These are phyloP conservation scores for Yamadazyma sp. DNA, from an alignment of 805 yeast species.

Conservation along the genomic window DNA sequence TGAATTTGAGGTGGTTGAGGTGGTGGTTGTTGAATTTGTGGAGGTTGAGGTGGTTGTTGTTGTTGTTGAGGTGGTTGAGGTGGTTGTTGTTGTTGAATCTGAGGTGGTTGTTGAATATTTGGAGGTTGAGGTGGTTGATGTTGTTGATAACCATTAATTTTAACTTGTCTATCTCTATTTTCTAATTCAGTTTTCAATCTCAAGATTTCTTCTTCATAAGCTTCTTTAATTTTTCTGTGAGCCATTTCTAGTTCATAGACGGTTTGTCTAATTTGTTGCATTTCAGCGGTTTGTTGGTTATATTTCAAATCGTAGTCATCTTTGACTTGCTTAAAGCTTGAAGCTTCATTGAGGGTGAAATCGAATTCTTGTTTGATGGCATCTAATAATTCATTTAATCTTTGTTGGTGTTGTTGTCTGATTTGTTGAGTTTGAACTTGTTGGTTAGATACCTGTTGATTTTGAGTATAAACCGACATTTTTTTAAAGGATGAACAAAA, in stretches of 20 bases:
- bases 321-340: constrained; percentile 81
- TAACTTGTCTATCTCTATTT: constrained; percentile 57
- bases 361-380: constrained; percentile 92
- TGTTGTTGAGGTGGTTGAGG: constrained; percentile 3
- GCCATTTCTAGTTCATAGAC: constrained; percentile 92
- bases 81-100: constrained; percentile 7
- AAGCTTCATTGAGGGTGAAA: constrained; percentile 78
- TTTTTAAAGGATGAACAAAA: constrained; percentile 1
- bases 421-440: constrained; percentile 22
- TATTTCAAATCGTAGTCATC: constrained; percentile 89
- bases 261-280: constrained; percentile 90
- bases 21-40: constrained; percentile 2
- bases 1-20: constrained; percentile 2
- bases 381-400: constrained; percentile 78
- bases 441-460: too few species aligned
- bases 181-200: constrained; percentile 85
- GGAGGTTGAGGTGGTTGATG: constrained; percentile 9
- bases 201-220: constrained; percentile 89
- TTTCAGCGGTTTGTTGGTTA: constrained; percentile 87
- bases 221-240: constrained; percentile 91
- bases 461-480: constrained; percentile 37
- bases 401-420: constrained; percentile 42
- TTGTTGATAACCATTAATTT: constrained; percentile 15
- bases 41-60: constrained; percentile 2
- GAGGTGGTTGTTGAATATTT: constrained; percentile 4